These are phyloP conservation scores for Cladosporium sp. DNA, from an alignment of 2,329 filamentous ascomycete species.

Conservation along the genomic window DNA sequence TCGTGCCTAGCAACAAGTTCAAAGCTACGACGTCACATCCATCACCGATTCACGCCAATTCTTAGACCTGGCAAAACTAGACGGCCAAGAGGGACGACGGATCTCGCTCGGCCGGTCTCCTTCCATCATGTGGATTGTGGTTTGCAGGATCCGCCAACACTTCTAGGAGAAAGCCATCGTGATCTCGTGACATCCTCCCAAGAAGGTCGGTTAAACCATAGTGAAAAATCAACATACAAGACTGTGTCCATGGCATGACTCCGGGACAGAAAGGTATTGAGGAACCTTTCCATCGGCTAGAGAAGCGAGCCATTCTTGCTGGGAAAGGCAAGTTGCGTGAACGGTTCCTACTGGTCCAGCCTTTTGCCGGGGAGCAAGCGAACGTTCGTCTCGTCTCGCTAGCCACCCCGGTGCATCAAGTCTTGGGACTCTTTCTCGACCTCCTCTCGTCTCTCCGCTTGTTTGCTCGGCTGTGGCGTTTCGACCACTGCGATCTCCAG, in stretches of 20 bases:
- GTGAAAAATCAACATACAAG: neutral
- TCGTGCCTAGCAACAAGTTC: constrained; percentile 2
- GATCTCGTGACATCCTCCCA: too few relatives aligned
- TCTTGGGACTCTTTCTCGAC: constrained; percentile 3
- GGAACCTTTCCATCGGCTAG: constrained; percentile 5
- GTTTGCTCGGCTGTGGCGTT: constrained; percentile 2
- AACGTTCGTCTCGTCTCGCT: neutral
- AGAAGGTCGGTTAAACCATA: too few relatives aligned
- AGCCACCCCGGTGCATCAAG: neutral
- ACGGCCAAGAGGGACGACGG: too few relatives aligned
- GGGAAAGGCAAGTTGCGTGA: constrained; percentile 5
- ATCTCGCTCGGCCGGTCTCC: too few relatives aligned
- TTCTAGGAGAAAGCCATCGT: too few relatives aligned
- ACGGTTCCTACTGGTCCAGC: constrained; percentile 8
- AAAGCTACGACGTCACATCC: neutral
- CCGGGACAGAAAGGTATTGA: neutral
- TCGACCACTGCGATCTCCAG: neutral
- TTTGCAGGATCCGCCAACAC: too few relatives aligned
- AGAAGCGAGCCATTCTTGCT: constrained; percentile 9
- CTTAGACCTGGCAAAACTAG: too few relatives aligned
- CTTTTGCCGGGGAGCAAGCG: neutral
- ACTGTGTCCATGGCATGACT: neutral
- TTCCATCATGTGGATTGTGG: too few relatives aligned
- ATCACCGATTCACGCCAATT: neutral
- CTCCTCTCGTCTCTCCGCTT: neutral